These are phyloP conservation scores for Alternaria ventricosa DNA, from an alignment of 2,329 filamentous ascomycete species.

Conservation along the genomic window DNA sequence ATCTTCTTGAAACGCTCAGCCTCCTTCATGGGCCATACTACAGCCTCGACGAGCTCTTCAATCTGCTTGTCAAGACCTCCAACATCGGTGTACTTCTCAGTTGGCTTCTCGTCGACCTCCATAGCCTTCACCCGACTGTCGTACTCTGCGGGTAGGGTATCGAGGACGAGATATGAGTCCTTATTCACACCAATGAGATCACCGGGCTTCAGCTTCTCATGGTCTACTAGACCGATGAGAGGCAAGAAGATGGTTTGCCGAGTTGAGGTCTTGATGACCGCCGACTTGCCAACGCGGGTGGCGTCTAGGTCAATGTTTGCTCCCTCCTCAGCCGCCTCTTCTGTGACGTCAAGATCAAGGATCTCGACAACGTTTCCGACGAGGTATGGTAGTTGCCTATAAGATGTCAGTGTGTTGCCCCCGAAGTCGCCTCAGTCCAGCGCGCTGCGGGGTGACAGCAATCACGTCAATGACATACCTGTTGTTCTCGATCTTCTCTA, in stretches of 20 bases:
- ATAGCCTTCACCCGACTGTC: constrained; percentile 99
- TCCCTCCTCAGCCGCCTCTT: constrained; percentile 94
- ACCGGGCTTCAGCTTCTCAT: constrained; percentile 90
- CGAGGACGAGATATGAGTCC: constrained; percentile 95
- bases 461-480: constrained; percentile 63
- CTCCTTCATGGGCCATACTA: constrained; percentile 99
- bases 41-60: constrained; percentile 96
- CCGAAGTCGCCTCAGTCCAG: not conserved
- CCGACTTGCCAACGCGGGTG: constrained; percentile 94
- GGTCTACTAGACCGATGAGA: constrained; percentile 94
- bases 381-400: constrained; percentile 93
- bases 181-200: constrained; percentile 99
- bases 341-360: constrained; percentile 92
- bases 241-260: constrained; percentile 98
- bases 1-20: constrained; percentile 99
- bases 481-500: constrained; percentile 99
- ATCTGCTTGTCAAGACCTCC: constrained; percentile 99
- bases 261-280: constrained; percentile 99
- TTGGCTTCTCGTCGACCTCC: constrained; percentile 99
- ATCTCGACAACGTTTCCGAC: constrained; percentile 98
- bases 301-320: constrained; percentile 99
- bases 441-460: constrained; percentile 3
- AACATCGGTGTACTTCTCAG: constrained; percentile 98
- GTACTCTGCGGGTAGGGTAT: constrained; percentile 96
- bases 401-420: constrained; percentile 5